phyloP scores from a whole-genome alignment of 2,329 filamentous ascomycete genomes.

The Talaromyces sp. region DNA sequence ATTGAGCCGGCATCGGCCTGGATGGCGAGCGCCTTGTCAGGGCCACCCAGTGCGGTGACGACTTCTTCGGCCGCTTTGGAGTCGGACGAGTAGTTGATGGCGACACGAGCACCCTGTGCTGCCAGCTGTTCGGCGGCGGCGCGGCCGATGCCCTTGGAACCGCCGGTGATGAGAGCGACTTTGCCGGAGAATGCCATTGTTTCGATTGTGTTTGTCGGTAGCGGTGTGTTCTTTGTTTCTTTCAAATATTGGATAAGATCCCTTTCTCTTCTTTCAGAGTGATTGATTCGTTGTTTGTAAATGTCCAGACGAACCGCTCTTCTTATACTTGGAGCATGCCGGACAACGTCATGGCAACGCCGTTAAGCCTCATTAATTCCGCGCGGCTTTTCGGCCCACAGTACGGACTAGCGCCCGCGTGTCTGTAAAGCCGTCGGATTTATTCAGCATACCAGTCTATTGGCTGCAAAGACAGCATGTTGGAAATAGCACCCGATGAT shows the following conservation, averaged over 20 bases:
- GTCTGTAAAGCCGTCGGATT: background rate
- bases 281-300: too few relatives aligned
- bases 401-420: background rate
- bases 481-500: too few relatives aligned
- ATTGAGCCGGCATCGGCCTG: slow-evolving; percentile 50
- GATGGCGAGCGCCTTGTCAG: slow-evolving; percentile 46
- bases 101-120: slow-evolving; percentile 38
- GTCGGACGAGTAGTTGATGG: slow-evolving; percentile 54
- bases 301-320: too few relatives aligned
- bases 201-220: too few relatives aligned
- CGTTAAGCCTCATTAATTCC: background rate
- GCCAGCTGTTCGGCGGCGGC: slow-evolving; percentile 33
- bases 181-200: slow-evolving; percentile 22
- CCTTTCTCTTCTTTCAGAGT: background rate
- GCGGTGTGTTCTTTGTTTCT: too few relatives aligned
- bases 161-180: slow-evolving; percentile 36
- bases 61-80: slow-evolving; percentile 50
- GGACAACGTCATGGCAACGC: background rate
- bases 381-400: background rate
- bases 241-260: too few relatives aligned
- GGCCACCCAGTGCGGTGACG: slow-evolving; percentile 39
- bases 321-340: background rate
- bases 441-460: too few relatives aligned
- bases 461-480: too few relatives aligned
- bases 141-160: slow-evolving; percentile 36